Evolutionary conservation across 805 yeast species (phyloP).

Genomic region (Wickerhamomyces hampshirensis): DNA sequence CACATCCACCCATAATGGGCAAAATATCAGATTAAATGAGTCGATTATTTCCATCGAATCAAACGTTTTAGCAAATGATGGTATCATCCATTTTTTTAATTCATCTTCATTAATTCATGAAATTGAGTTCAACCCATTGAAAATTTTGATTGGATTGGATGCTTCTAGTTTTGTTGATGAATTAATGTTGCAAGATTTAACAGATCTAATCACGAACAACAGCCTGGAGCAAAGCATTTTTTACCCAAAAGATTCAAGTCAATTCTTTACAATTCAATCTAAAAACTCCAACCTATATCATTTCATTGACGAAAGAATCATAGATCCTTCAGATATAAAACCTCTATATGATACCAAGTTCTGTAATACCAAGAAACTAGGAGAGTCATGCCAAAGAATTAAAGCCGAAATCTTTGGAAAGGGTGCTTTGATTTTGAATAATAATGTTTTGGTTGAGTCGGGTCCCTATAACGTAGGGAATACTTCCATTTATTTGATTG

Average conservation of each 20-base stretch:
- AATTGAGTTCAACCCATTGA: conserved; percentile 46
- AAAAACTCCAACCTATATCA: conserved; percentile 53
- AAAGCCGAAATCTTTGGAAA: conserved; percentile 36
- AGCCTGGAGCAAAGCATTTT: conserved; percentile 56
- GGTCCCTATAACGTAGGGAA: conserved; percentile 51
- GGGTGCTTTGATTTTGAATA: conserved; percentile 42
- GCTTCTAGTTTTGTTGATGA: conserved; percentile 67
- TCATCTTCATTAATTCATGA: conserved; percentile 21
- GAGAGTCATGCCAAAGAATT: conserved; percentile 60
- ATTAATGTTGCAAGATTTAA: conserved; percentile 53
- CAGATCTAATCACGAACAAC: conserved; percentile 50
- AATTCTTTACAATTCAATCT: conserved; percentile 17
- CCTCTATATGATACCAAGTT: conserved; percentile 45
- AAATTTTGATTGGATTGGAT: conserved; percentile 53
- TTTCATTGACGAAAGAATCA: conserved; percentile 45
- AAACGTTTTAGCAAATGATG: conserved; percentile 41
- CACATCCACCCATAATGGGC: conserved; percentile 27
- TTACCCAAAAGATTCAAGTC: conserved; percentile 37
- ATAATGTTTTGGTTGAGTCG: conserved; percentile 42
- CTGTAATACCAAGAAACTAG: conserved; percentile 51
- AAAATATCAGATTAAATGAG: conserved; percentile 31
- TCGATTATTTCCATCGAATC: conserved; percentile 29
- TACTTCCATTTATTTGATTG: conserved; percentile 60
- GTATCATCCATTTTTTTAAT: conserved; percentile 46
- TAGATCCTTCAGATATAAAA: conserved; percentile 20